Base-by-base conservation (phyloP, 371 early-diverging fungal genomes). In the Syncephalastrum racemosum region DNA sequence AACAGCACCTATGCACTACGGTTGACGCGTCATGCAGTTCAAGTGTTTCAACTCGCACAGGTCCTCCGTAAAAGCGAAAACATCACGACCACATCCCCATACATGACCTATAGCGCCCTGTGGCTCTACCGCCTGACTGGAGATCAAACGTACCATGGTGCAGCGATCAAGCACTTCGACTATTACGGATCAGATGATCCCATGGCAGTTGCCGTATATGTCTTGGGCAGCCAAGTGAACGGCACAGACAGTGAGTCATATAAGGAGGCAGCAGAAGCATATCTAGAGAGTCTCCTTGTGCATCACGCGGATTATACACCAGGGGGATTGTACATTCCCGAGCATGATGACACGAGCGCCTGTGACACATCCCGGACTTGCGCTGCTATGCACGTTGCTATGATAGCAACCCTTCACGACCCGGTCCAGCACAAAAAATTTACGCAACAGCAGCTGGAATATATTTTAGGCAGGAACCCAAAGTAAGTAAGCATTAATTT, bases 41-140 rank as follows among this genome's bases (percentile, higher is more conserved):
- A 31, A 31, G 36, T 31, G 36, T 31, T 31, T 31, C 36, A 31
- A 12, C 36, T 31, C 36, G 36, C 36, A 0, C 36, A 31, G 12
- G 36, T 10, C 10, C 36, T 31, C 36, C 12, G 36, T 31, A 12
- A 31, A 10, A 31, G 75, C 81, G 10, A 56, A 53, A 20, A 83
- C 83, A 27, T 72, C 73, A 47, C 80, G 73, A 22, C 68, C 70
- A 6, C 85, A 85, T 50, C 75, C 74, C 6, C 43, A 63, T 2
- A 72, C 74, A 0, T 84, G 2, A 66, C 73, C 1, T 83, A 71
- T 66, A 81, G 77, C n/a, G 75, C 80, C 3, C 66, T 81, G 8
- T 85, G 86, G 86, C 65, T 84, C 62, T 75, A 77, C 61, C 66
- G 70, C 27, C 69, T 79, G 13, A 81, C 82, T 2, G 67, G 66